These are phyloP conservation scores for Clitopilus passeckerianus DNA, from an alignment of 768 basidiomycete genomes.

Conservation along the genomic window DNA sequence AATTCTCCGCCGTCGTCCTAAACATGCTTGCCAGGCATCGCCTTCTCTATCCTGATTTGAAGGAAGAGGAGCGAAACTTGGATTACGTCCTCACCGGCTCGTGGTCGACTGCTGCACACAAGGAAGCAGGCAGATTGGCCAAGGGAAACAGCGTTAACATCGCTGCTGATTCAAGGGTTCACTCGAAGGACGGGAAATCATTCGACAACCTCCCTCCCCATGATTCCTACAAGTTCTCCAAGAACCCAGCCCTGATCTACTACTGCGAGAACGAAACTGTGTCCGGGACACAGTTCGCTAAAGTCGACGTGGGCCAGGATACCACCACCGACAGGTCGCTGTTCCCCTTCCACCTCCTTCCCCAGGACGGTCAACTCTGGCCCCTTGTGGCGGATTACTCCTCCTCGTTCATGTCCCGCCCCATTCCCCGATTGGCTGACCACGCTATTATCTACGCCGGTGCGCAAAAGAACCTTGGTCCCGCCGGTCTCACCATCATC, in stretches of 20 bases:
- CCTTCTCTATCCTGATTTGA: slow-evolving; percentile 61
- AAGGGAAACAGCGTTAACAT: slow-evolving; percentile 54
- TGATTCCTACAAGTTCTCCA: slow-evolving; percentile 68
- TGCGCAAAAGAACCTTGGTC: slow-evolving; percentile 97
- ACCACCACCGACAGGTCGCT: slow-evolving; percentile 25
- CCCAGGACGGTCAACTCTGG: slow-evolving; percentile 40
- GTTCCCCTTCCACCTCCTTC: slow-evolving; percentile 81
- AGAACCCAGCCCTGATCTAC: slow-evolving; percentile 86
- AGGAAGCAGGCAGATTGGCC: slow-evolving; percentile 75
- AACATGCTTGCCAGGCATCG: slow-evolving; percentile 87
- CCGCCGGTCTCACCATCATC: slow-evolving; percentile 87
- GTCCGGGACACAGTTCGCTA: slow-evolving; percentile 85
- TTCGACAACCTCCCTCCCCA: slow-evolving; percentile 80
- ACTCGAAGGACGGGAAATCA: slow-evolving; percentile 60
- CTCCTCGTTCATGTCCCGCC: slow-evolving; percentile 93
- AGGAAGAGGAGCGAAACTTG: slow-evolving; percentile 51
- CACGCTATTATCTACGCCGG: slow-evolving; percentile 96
- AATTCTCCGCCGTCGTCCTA: slow-evolving; percentile 89
- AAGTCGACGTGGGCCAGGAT: slow-evolving; percentile 39
- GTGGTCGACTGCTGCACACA: slow-evolving; percentile 84
- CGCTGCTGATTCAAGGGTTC: slow-evolving; percentile 62
- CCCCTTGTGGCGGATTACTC: slow-evolving; percentile 95
- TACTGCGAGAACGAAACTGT: slow-evolving; percentile 99
- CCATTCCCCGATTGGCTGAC: slow-evolving; percentile 81
- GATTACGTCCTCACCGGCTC: slow-evolving; percentile 93